phyloP scores from a whole-genome alignment of 108 stramenopile genomes.

The Skeletonema tropicum region DNA sequence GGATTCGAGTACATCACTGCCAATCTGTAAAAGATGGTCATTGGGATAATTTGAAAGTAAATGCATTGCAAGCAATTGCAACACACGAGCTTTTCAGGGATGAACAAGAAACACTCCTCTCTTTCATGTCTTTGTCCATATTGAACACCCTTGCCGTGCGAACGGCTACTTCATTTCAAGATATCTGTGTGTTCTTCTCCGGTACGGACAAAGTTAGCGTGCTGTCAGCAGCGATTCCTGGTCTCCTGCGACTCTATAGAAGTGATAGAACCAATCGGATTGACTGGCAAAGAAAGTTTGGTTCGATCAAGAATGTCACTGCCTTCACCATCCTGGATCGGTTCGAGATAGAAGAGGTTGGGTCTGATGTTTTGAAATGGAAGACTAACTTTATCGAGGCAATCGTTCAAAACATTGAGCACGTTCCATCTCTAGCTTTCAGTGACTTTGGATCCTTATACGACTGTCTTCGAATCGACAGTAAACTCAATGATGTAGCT shows the following conservation, averaged over 20 bases:
- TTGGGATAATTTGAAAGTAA: background rate
- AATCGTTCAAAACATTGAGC: background rate
- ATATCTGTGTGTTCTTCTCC: background rate
- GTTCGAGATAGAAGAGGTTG: slow-evolving; percentile 2
- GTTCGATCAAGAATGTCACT: background rate
- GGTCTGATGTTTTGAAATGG: background rate
- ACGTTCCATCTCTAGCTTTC: background rate
- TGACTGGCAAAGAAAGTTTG: slow-evolving; percentile 12
- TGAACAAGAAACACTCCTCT: slow-evolving; percentile 4
- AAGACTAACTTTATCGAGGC: background rate
- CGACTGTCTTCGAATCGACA: background rate
- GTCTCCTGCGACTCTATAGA: background rate
- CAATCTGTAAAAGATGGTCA: background rate
- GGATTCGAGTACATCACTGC: slow-evolving; percentile 14
- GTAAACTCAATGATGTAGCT: background rate
- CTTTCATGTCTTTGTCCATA: background rate
- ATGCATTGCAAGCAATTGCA: background rate
- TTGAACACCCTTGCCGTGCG: background rate
- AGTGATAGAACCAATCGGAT: background rate
- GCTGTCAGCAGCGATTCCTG: background rate
- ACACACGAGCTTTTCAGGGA: background rate
- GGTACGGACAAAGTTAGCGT: background rate
- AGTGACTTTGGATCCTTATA: background rate
- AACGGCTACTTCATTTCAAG: background rate
- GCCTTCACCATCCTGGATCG: background rate